Percentiles rank a stretch among this genome's conserved stretches.
These are phyloP conservation scores for Voacanga thouarsii DNA, from an alignment of 257 asterid genomes.

Conservation along the genomic window DNA sequence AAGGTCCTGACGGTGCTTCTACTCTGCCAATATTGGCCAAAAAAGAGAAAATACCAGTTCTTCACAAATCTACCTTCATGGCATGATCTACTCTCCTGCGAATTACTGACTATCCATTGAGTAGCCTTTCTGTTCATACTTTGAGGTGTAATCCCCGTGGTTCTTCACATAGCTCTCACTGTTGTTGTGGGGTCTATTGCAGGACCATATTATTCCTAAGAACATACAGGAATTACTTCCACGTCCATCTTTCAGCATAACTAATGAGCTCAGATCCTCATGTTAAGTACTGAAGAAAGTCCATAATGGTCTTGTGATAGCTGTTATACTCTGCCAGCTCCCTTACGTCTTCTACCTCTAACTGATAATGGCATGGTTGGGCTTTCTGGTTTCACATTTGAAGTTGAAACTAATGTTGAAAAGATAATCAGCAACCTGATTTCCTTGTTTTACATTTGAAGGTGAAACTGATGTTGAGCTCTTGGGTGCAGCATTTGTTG, in stretches of 20 bases:
- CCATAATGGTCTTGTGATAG: neutral
- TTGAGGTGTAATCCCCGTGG: neutral
- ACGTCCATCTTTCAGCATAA: neutral
- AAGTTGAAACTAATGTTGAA: neutral
- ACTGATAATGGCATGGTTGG: conserved; percentile 1
- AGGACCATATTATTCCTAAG: neutral
- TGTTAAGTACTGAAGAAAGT: neutral
- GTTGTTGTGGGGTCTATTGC: neutral
- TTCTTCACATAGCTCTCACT: neutral
- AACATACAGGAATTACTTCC: neutral
- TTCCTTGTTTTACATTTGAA: neutral
- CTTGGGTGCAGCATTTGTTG: conserved; percentile 72
- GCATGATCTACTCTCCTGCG: neutral
- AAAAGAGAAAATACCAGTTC: neutral
- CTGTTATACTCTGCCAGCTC: neutral
- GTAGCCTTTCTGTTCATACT: neutral
- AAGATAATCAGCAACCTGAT: neutral
- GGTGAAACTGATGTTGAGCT: conserved; percentile 11
- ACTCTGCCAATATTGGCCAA: neutral
- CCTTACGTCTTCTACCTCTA: neutral
- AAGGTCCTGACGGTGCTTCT: neutral
- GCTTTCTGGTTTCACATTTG: neutral
- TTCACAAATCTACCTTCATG: neutral
- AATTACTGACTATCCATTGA: neutral
- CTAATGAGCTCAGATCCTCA: neutral